These are phyloP conservation scores for Ganoderma resinaceum DNA, from an alignment of 1,284 basidiomycete genomes.

Conservation along the genomic window DNA sequence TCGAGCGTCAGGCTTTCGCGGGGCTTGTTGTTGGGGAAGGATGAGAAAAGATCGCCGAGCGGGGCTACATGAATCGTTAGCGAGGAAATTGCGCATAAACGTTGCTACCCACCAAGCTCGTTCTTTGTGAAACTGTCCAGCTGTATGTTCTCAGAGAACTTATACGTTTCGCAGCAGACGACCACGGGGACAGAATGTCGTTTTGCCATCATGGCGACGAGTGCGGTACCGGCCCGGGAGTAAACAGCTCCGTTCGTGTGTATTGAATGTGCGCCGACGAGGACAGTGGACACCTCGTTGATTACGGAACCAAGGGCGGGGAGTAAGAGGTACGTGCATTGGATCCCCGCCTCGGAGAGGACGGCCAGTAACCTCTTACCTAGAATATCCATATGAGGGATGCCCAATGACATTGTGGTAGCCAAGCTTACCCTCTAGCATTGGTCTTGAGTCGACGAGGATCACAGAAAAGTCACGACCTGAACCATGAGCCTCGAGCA, in stretches of 20 bases:
- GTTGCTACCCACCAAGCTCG: conserved; percentile 75
- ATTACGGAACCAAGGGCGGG: conserved; percentile 89
- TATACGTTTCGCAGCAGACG: conserved; percentile 98
- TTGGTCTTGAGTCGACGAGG: conserved; percentile 93
- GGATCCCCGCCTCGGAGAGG: conserved; percentile 78
- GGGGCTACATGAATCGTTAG: conserved; percentile 39
- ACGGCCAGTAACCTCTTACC: conserved; percentile 83
- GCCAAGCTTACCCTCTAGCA: conserved; percentile 79
- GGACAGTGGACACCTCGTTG: conserved; percentile 80
- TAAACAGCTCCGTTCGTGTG: conserved; percentile 96
- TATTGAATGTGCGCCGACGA: conserved; percentile 93
- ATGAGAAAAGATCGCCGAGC: conserved; percentile 44
- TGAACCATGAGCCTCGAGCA: conserved; percentile 80
- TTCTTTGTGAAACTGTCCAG: conserved; percentile 97
- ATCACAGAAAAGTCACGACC: conserved; percentile 88
- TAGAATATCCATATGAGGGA: conserved; percentile 38
- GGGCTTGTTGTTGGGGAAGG: conserved; percentile 45
- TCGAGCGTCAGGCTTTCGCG: conserved; percentile 46
- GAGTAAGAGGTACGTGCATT: conserved; percentile 92
- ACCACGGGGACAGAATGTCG: conserved; percentile 91
- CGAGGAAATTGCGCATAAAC: conserved; percentile 1
- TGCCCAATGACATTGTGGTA: conserved; percentile 10
- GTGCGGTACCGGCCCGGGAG: conserved; percentile 93
- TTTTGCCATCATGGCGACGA: conserved; percentile 96
- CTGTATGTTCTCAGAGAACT: conserved; percentile 93